Base-by-base conservation (phyloP, 1,139 yeast species). In the Hansenula lynferdii region DNA sequence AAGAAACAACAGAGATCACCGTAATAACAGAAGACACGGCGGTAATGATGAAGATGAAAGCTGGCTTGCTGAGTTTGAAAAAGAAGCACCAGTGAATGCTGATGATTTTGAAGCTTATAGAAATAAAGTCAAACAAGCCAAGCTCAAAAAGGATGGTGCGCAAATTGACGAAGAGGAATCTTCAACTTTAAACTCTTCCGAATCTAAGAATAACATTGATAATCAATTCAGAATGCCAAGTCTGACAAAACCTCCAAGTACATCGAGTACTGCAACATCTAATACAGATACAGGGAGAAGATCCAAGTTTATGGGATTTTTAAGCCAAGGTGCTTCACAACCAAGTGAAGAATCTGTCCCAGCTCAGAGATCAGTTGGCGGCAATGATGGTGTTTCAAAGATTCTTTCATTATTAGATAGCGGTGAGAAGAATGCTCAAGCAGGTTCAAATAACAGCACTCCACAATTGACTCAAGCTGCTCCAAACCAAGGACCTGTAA, bases 21-120 rank as follows among this genome's bases (percentile, higher is more conserved):
- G 48, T 31, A 33, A 42, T 16, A 37, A 34, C 11, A 49, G 40
- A 34, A 45, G 36, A 31, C 38, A 42, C 7, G 44, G 42, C 16
- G 69, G 64, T 11, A 12, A 20, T 15, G 72, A 69, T 36, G 67
- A 62, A n/a, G 72, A n/a, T n/a, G n/a, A 70, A 22, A 75, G 69
- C 36, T 77, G 82, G 82, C 70, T 72, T 49, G 53, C 68, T 9
- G 67, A 49, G 43, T 54, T 51, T 49, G 70, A 64, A 28, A 56
- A 53, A n/a, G 58, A 54, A 40, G 60, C 54, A 19, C 58, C 60
- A 37, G 57, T 85, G 59, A 77, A 85, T 2, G 81, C 78, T 17
- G 79, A 77, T 39, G 92, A 82, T 51, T 83, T 83, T 54, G 89
- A 81, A 56, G 68, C 70, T 47, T 80, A 89, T 86, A 81, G 79